A percentile compares a stretch with the other conserved stretches of the same genome.
phyloP scores from a whole-genome alignment of 805 yeast genomes.

The Ogataea naganishii region DNA sequence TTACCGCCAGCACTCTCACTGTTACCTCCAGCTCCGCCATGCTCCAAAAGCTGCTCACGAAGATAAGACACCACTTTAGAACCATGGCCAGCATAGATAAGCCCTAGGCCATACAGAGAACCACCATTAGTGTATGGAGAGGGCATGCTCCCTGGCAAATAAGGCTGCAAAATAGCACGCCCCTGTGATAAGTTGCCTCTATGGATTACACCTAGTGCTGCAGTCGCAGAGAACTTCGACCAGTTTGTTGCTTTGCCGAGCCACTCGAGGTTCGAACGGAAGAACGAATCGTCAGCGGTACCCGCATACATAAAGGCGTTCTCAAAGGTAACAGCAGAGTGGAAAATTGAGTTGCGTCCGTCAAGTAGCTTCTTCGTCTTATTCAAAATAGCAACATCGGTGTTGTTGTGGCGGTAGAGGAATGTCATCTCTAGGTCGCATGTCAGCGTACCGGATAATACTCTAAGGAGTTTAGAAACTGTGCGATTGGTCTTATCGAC shows the following conservation, averaged over 20 bases:
- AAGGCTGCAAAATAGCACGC: slow-evolving; percentile 76
- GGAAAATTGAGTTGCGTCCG: slow-evolving; percentile 89
- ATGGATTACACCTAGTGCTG: slow-evolving; percentile 95
- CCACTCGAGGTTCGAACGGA: slow-evolving; percentile 90
- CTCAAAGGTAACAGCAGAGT: slow-evolving; percentile 90
- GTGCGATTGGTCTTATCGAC: slow-evolving; percentile 19
- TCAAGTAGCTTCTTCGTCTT: slow-evolving; percentile 76
- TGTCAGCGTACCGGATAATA: slow-evolving; percentile 87
- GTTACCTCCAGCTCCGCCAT: slow-evolving; percentile 24
- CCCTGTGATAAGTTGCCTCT: slow-evolving; percentile 93
- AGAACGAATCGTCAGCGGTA: slow-evolving; percentile 89
- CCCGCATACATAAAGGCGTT: slow-evolving; percentile 95
- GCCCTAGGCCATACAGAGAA: slow-evolving; percentile 84
- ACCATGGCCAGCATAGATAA: slow-evolving; percentile 95
- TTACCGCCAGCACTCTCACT: slow-evolving; percentile 34
- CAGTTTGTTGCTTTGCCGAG: slow-evolving; percentile 95
- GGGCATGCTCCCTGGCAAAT: slow-evolving; percentile 73
- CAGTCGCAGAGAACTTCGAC: slow-evolving; percentile 97
- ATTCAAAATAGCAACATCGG: slow-evolving; percentile 75
- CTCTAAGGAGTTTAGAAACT: slow-evolving; percentile 44
- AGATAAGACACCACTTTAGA: slow-evolving; percentile 75
- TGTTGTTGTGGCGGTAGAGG: slow-evolving; percentile 74
- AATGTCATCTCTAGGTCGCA: slow-evolving; percentile 90
- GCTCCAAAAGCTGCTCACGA: slow-evolving; percentile 60
- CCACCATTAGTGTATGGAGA: slow-evolving; percentile 94